Evolutionary conservation across 768 basidiomycete genomes (phyloP).

Genomic region (Mrakia gelida): DNA sequence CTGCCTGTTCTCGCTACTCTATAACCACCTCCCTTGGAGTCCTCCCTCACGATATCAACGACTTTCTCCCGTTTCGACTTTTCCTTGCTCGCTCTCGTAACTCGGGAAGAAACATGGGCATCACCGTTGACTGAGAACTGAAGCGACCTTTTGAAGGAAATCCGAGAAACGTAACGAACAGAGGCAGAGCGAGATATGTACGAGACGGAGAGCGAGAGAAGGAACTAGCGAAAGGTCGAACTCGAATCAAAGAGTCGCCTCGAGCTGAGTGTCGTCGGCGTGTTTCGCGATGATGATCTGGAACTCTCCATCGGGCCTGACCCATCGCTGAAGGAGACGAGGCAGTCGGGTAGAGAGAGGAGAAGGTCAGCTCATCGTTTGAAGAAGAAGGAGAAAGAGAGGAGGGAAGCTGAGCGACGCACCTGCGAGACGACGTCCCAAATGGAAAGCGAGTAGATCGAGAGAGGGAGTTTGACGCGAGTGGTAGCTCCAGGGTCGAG

Average conservation of each 20-base stretch:
- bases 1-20: not conserved
- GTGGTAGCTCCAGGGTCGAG: constrained; percentile 42
- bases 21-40: too few species aligned
- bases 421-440: constrained; percentile 26
- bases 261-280: constrained; percentile 14
- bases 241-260: not conserved
- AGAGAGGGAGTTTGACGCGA: constrained; percentile 13
- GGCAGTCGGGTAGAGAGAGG: not conserved
- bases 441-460: constrained; percentile 23
- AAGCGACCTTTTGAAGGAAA: too few species aligned
- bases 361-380: not conserved
- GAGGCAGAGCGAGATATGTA: not conserved
- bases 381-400: not conserved
- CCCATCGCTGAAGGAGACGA: constrained; percentile 11
- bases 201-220: not conserved
- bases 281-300: not conserved
- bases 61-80: not conserved
- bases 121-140: too few species aligned
- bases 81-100: not conserved
- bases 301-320: constrained; percentile 20
- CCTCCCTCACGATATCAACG: not conserved
- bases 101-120: not conserved
- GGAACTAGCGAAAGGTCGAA: not conserved
- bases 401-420: not conserved
- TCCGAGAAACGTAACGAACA: too few species aligned